Conservation (phyloP, 169 alveolate species). For the Miamiensis avidus region DNA sequence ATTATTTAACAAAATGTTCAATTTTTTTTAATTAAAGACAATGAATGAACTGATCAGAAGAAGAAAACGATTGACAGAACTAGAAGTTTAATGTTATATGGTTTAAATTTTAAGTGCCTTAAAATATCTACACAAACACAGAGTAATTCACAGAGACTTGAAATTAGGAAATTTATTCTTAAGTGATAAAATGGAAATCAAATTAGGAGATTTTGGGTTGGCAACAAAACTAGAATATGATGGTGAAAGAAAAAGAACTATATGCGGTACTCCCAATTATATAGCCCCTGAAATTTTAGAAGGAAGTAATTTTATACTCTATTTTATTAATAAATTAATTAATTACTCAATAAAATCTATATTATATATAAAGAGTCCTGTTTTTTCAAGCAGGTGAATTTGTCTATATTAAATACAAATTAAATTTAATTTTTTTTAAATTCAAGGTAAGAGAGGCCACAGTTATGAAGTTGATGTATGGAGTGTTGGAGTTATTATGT, state of each 20-base stretch:
- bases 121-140: slow-evolving; percentile 73
- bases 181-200: slow-evolving; percentile 81
- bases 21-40: background rate
- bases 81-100: slow-evolving; percentile 80
- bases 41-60: slow-evolving; percentile 60
- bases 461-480: slow-evolving; percentile 82
- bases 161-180: slow-evolving; percentile 70
- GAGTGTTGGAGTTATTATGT: slow-evolving; percentile 78
- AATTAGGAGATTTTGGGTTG: slow-evolving; percentile 86
- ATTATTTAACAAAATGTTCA: too few species aligned
- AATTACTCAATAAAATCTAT: too few species aligned
- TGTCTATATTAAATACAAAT: too few species aligned
- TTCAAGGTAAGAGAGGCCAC: slow-evolving; percentile 51
- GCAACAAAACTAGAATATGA: slow-evolving; percentile 82
- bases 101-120: slow-evolving; percentile 74
- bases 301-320: slow-evolving; percentile 18
- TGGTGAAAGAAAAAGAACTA: slow-evolving; percentile 75
- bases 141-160: slow-evolving; percentile 80
- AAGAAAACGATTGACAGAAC: slow-evolving; percentile 77
- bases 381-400: too few species aligned
- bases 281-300: slow-evolving; percentile 75
- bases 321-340: too few species aligned
- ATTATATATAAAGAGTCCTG: too few species aligned
- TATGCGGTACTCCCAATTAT: slow-evolving; percentile 79
- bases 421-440: too few species aligned